Evolutionary conservation across 768 basidiomycete species (phyloP), one percentile per base, ranked within the genome.

Genomic region (Kwoniella dejecticola): DNA sequence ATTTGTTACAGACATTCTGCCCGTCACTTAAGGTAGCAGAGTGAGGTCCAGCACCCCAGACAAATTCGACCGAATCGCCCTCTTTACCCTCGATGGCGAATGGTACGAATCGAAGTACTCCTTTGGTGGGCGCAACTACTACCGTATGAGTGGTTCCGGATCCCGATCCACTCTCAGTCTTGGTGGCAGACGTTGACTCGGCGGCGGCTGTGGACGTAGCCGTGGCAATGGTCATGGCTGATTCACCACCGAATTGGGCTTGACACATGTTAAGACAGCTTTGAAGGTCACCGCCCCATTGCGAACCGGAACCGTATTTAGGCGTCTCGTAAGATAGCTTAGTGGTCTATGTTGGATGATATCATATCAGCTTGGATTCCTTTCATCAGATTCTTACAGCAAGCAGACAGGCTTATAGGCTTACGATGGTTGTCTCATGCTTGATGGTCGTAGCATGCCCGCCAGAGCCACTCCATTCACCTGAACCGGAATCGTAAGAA

Each of bases 71-170:
- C 26, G 40, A 52, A 52, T 74, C 72, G 4, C 72, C 72, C 15
- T 52, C 46, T 2, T 60, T 55, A 46, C 60, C 68, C 24, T 41
- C 61, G 27, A 71, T 61, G 17, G 69, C 65, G 61, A 74, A 71
- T n/a, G 72, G 72, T 0, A 74, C 71, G 54, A 63, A 73, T 44
- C 71, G 59, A 11, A 73, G 42, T 23, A 73, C 71, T 52, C 69
- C 71, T 53, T 65, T 52, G 30, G 69, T 67, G 0, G 72, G 72
- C 17, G 72, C 72, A 4, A 71, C 69, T 29, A 74, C 63, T 42
- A 73, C 55, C 0, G 69, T 70, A 45, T 73, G 69, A 11, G 69
- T 70, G 8, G 24, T 48, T 6, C 31, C n/a, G 27, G n/a, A 45
- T 19, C 55, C 55, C 8, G 33, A 36, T 36, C 54, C 42, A 31